phyloP scores from a whole-genome alignment of 805 yeast genomes.

The Candida maltosa region DNA sequence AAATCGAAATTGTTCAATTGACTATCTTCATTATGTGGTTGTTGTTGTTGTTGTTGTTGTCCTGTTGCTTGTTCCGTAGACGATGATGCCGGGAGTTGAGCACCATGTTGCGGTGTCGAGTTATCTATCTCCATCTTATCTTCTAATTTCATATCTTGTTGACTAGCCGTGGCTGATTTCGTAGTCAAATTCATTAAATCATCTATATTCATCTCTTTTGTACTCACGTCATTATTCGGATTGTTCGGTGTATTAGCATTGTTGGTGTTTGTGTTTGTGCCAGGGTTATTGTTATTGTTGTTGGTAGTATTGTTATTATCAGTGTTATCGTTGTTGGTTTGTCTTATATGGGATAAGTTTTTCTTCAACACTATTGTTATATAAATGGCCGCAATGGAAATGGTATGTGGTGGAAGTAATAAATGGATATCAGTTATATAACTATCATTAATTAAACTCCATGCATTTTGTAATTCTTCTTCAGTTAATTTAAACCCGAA shows the following conservation, averaged over 20 bases:
- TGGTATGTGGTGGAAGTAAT: slow-evolving; percentile 83
- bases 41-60: slow-evolving; percentile 3
- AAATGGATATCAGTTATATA: slow-evolving; percentile 84
- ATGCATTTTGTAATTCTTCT: slow-evolving; percentile 77
- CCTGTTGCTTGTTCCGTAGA: neutral
- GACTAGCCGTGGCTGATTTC: neutral
- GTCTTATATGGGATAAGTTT: slow-evolving; percentile 20
- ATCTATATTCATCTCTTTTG: slow-evolving; percentile 28
- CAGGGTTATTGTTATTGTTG: slow-evolving; percentile 2
- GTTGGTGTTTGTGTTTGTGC: slow-evolving; percentile 17
- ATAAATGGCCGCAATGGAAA: slow-evolving; percentile 80
- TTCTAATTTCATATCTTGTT: neutral
- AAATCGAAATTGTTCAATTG: slow-evolving; percentile 12
- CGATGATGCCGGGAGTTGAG: no score
- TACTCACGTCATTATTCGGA: neutral
- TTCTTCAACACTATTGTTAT: slow-evolving; percentile 62
- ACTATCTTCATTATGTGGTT: neutral
- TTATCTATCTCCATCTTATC: neutral
- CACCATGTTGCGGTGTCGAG: no score
- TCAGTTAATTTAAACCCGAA: slow-evolving; percentile 40
- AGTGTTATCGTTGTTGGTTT: slow-evolving; percentile 8
- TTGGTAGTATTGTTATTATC: slow-evolving; percentile 11
- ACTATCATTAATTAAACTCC: slow-evolving; percentile 89
- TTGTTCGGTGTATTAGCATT: slow-evolving; percentile 5
- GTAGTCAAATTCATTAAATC: slow-evolving; percentile 29